Conservation (phyloP, 805 yeast genomes). For the Tetrapisispora phaffii region DNA sequence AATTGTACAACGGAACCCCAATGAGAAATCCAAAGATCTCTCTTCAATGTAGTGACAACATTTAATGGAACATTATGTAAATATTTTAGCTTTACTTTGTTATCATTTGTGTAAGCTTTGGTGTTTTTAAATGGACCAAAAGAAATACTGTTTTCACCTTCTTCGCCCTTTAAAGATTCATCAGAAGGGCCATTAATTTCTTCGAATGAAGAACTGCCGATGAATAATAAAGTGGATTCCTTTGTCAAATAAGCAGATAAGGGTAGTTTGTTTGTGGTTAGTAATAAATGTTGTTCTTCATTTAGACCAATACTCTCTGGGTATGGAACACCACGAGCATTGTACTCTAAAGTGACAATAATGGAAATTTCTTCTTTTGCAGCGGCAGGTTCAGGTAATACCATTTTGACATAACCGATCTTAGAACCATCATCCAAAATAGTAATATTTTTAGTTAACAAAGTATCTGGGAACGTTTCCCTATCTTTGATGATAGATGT, state of each 20-base stretch:
- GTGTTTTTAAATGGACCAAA: conserved; percentile 47
- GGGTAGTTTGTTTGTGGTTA: conserved; percentile 46
- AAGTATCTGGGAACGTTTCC: background rate
- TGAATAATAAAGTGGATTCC: conserved; percentile 37
- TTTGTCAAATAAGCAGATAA: conserved; percentile 54
- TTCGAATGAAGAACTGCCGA: conserved; percentile 19
- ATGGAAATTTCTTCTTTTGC: conserved; percentile 48
- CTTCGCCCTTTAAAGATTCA: conserved; percentile 30
- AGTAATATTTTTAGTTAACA: conserved; percentile 14
- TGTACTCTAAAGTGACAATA: conserved; percentile 39
- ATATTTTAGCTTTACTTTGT: conserved; percentile 49
- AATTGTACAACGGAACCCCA: conserved; percentile 62
- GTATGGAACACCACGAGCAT: conserved; percentile 42
- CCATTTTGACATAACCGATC: conserved; percentile 37
- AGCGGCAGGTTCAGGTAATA: conserved; percentile 55
- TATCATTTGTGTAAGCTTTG: conserved; percentile 35
- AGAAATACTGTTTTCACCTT: conserved; percentile 34
- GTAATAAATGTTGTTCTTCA: conserved; percentile 50
- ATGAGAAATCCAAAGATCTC: conserved; percentile 86
- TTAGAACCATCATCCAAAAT: conserved; percentile 16
- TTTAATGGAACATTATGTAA: conserved; percentile 58
- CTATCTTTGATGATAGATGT: background rate
- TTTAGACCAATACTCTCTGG: conserved; percentile 55
- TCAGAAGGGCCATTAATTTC: conserved; percentile 16
- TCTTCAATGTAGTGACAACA: conserved; percentile 46